Base-by-base conservation (phyloP, 2,329 filamentous ascomycete species). In the Boeremia exigua region DNA sequence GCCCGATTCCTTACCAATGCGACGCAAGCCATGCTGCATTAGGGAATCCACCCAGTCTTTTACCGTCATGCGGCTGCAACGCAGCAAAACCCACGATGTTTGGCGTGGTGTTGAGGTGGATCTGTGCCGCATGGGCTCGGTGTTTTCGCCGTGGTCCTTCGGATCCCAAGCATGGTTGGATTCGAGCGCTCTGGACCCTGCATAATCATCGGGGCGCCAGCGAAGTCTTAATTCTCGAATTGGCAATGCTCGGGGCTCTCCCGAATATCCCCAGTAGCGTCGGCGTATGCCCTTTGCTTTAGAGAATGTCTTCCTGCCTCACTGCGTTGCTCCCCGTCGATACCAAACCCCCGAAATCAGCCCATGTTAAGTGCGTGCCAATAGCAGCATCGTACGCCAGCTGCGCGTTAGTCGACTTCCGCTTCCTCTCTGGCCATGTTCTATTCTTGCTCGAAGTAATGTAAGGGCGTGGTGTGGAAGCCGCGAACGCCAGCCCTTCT, bases 281-380 rank as follows among this genome's bases (percentile, higher is more conserved):
- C 15, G 28, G 28, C 6, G 40, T 15, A 7, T 36, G 27, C 28
- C 25, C 12, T n/a, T 17, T 43, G 28, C 15, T 30, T 33, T 38
- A 68, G 11, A 70, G 48, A 39, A 62, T 63, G n/a, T 52, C 46
- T 46, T 70, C 67, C n/a, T 68, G 57, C 19, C 51, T 48, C 12
- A 54, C 60, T 9, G 32, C 33, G 17, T 53, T 50, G n/a, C 54
- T 61, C 49, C 57, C 53, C 1, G 71, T 65, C 15, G 79, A 81
- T 28, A 80, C 68, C 27, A 82, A 65, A 4, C 77, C 78, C 8
- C 77, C 75, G 44, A 74, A 79, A 10, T 73, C 79, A 9, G 75
- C 74, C 59, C 73, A 76, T 9, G 67, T 72, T 15, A 83, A 23
- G 74, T 78, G 48, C 65, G 60, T 61, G 6, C 69, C 67, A 14